Conservation (phyloP, 2,329 filamentous ascomycete genomes). For the Cladorrhinum sp. region DNA sequence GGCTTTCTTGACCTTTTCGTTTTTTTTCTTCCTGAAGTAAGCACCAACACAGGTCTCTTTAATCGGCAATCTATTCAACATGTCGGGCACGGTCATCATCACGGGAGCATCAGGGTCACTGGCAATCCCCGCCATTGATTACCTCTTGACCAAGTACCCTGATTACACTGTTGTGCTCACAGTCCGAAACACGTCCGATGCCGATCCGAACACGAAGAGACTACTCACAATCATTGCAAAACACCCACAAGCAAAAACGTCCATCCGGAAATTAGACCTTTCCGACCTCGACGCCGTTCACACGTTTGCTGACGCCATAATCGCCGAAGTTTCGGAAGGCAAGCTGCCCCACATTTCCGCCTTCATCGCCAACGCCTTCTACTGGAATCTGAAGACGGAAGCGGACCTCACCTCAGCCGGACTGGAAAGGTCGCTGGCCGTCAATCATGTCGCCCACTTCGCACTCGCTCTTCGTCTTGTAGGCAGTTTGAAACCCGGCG, state of each 20-base stretch:
- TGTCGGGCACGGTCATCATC: slow-evolving; percentile 36
- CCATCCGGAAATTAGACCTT: slow-evolving; percentile 37
- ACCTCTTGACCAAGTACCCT: slow-evolving; percentile 22
- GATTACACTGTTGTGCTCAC: slow-evolving; percentile 31
- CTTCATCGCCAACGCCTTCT: slow-evolving; percentile 42
- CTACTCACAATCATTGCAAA: slow-evolving; percentile 31
- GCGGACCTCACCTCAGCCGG: slow-evolving; percentile 36
- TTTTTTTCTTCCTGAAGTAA: no score
- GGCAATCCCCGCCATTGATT: slow-evolving; percentile 36
- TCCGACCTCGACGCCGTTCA: slow-evolving; percentile 34
- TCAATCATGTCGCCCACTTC: slow-evolving; percentile 39
- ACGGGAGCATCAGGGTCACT: slow-evolving; percentile 41
- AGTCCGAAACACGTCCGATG: slow-evolving; percentile 32
- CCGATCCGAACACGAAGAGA: slow-evolving; percentile 31
- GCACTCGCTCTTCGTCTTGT: slow-evolving; percentile 39
- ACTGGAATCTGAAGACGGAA: slow-evolving; percentile 35
- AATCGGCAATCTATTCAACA: slow-evolving; percentile 8
- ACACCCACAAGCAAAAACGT: slow-evolving; percentile 39
- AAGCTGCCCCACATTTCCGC: slow-evolving; percentile 33
- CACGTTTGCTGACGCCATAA: slow-evolving; percentile 32
- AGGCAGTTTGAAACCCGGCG: slow-evolving; percentile 65
- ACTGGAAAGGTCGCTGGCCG: slow-evolving; percentile 39
- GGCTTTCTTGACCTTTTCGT: no score
- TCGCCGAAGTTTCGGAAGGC: slow-evolving; percentile 29
- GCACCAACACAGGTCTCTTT: no score